A percentile compares a stretch with the other conserved stretches of the same genome.
These are phyloP conservation scores for Tricharina praecox DNA, from an alignment of 495 filamentous ascomycete genomes.

Conservation along the genomic window DNA sequence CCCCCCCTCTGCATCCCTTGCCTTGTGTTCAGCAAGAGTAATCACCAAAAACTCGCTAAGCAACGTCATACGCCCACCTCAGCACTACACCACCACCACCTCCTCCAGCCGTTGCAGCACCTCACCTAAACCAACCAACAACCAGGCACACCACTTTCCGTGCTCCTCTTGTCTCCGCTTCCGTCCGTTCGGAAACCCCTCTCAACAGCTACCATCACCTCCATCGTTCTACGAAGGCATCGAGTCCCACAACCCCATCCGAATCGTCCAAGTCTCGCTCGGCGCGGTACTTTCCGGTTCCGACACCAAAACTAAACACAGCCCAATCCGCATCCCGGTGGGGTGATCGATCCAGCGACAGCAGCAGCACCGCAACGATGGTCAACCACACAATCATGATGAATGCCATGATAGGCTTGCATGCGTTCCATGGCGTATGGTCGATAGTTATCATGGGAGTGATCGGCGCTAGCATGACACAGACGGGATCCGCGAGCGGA, in stretches of 20 bases:
- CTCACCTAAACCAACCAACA: background rate
- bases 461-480: slow-evolving; percentile 12
- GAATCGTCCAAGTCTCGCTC: background rate
- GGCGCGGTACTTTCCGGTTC: background rate
- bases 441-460: slow-evolving; percentile 24
- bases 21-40: too few species aligned
- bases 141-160: background rate
- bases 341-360: too few species aligned
- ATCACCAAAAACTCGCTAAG: background rate
- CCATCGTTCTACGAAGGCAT: background rate
- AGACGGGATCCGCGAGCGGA: slow-evolving; percentile 15
- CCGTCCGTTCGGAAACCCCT: background rate
- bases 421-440: slow-evolving; percentile 19
- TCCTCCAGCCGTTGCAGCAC: background rate
- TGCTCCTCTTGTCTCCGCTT: background rate
- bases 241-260: background rate
- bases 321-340: too few species aligned
- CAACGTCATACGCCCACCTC: too few species aligned
- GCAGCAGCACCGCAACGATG: too few species aligned
- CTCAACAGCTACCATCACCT: background rate
- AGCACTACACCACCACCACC: too few species aligned
- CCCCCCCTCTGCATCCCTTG: too few species aligned
- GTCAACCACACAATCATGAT: slow-evolving; percentile 14
- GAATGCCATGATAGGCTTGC: slow-evolving; percentile 17
- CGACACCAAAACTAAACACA: background rate